Conservation (phyloP, 1,284 basidiomycete species). For the Rhodofomes roseus region DNA sequence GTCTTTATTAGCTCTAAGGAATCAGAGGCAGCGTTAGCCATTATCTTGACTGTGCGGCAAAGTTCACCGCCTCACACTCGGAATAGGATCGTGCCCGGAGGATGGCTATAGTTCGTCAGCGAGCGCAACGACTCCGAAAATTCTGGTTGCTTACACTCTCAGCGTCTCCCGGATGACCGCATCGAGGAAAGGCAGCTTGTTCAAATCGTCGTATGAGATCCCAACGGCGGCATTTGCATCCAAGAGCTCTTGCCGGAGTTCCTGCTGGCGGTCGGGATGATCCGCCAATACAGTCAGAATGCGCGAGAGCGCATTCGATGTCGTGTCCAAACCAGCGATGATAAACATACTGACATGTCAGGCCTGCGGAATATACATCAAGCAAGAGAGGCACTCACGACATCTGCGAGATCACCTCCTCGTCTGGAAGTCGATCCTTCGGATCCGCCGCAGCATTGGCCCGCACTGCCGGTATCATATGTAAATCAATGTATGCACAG, state of each 20-base stretch:
- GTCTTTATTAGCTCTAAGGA: slow-evolving; percentile 18
- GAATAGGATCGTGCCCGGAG: not conserved
- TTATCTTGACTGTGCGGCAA: not conserved
- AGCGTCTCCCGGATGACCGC: slow-evolving; percentile 15
- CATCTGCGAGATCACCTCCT: slow-evolving; percentile 19
- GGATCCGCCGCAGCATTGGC: slow-evolving; percentile 13
- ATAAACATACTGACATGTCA: not conserved
- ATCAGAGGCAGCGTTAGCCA: slow-evolving; percentile 6
- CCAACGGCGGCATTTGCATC: slow-evolving; percentile 1
- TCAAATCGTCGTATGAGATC: slow-evolving; percentile 14
- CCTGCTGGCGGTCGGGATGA: slow-evolving; percentile 7
- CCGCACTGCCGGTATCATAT: no score
- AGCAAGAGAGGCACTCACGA: slow-evolving; percentile 2
- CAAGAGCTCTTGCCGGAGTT: slow-evolving; percentile 4
- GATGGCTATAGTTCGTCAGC: not conserved
- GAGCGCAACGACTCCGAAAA: not conserved
- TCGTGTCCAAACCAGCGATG: slow-evolving; percentile 2
- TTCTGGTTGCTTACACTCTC: slow-evolving; percentile 12
- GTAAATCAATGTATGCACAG: no score
- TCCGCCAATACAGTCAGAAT: slow-evolving; percentile 1
- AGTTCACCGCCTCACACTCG: not conserved
- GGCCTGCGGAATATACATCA: not conserved
- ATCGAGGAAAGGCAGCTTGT: slow-evolving; percentile 15
- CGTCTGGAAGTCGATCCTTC: slow-evolving; percentile 13
- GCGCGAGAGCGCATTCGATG: slow-evolving; percentile 2